Evolutionary conservation across 352 stramenopile genomes (phyloP), one percentile per base, ranked within the genome.

Genomic region (Phytopythium kandeliae): DNA sequence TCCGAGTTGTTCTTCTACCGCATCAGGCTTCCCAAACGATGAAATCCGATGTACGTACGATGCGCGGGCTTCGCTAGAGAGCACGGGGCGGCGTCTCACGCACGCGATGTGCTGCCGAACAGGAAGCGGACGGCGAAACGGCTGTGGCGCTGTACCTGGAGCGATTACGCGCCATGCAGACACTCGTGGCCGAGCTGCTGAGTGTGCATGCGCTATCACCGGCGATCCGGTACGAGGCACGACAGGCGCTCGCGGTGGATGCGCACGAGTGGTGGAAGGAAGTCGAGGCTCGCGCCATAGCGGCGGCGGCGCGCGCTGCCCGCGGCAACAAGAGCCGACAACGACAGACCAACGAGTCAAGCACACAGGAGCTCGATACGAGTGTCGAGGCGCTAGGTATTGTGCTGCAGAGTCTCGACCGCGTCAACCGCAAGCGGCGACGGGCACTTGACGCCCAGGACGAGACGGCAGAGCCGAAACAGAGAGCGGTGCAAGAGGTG

Each of bases 211-310:
- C 46, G 17, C 55, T 82, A 4, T 78, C 71, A 9, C 55, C 37
- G 3, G 62, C 63, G 10, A 58, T 82, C 34, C 60, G 54, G 10
- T 82, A 75, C 42, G 50, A 41, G 3, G 55, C 50, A 17, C 51
- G 59, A n/a, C 50, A 67, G 34, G 46, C 53, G 44, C 51, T 78
- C 22, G 38, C 38, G 15, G 68, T 77, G 57, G 62, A 77, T 45
- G 69, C 46, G 10, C 35, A 31, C 15, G 64, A 62, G 52, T 82
- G 71, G 71, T 82, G 71, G 71, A 51, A 60, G 10, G 63, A 77
- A 25, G 53, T 82, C 15, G 59, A 79, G 54, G 53, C 44, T 16
- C 53, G 63, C 26, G 73, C 60, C 15, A 48, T 68, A 26, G 45
- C 54, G 7, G 51, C 52, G 17, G 53, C 57, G 9, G n/a, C 58